These are phyloP conservation scores for Arthrobotrys entomopaga DNA, from an alignment of 2,329 filamentous ascomycete genomes.

Conservation along the genomic window DNA sequence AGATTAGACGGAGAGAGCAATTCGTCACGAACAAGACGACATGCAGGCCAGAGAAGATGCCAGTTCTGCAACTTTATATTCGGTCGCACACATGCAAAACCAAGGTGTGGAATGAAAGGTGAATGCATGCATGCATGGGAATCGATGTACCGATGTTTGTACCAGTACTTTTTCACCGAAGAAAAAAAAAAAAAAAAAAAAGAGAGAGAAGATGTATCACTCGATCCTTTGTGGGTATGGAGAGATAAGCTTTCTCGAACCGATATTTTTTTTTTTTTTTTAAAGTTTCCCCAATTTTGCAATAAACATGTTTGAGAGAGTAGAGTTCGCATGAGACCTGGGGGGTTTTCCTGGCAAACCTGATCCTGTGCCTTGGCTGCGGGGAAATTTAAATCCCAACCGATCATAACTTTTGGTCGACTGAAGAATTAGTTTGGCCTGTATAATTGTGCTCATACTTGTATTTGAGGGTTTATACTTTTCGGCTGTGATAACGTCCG, in stretches of 20 bases:
- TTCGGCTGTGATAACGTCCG: too few relatives aligned
- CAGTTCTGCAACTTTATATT: slow-evolving; percentile 36
- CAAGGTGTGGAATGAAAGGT: neutral
- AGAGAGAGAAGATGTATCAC: neutral
- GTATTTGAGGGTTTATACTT: too few relatives aligned
- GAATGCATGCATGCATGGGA: neutral
- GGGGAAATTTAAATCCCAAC: slow-evolving; percentile 18
- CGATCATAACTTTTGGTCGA: neutral
- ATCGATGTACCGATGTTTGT: neutral
- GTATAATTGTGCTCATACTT: too few relatives aligned
- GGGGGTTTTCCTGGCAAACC: too few relatives aligned
- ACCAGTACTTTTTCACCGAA: neutral
- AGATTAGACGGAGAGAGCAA: neutral
- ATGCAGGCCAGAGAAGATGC: slow-evolving; percentile 2
- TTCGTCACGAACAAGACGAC: slow-evolving; percentile 8
- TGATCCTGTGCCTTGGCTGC: too few relatives aligned
- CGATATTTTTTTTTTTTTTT: neutral
- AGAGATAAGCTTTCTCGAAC: neutral
- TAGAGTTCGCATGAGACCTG: slow-evolving; percentile 4
- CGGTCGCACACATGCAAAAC: slow-evolving; percentile 20
- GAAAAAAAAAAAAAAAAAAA: neutral
- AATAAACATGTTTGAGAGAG: neutral
- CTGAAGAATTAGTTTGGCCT: too few relatives aligned
- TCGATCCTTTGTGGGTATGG: neutral
- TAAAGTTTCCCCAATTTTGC: neutral